Base-by-base conservation (phyloP, 2,329 filamentous ascomycete genomes). In the Fusarium sp. region DNA sequence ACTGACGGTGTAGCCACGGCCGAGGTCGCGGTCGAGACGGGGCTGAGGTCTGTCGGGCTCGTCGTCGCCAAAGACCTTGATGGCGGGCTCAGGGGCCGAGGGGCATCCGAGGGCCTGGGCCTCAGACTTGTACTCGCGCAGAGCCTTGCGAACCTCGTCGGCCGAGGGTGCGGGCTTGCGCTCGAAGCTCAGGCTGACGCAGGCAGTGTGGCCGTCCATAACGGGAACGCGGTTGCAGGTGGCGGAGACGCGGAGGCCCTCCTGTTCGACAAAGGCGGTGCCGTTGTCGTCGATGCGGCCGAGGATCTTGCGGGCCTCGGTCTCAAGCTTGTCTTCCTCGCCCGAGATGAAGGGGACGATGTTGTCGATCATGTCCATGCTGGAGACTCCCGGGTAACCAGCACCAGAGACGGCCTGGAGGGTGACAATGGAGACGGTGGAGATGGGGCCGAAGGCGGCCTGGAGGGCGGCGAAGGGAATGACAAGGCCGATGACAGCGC, bases 281-380 rank as follows among this genome's bases (percentile, higher is more conserved):
- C 85, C 82, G 15, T 90, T 88, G 36, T 79, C 77, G 72, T 92
- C 92, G 70, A 97, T 80, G 31, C 77, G 76, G 48, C 95, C 94
- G 3, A 98, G 84, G 70, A 98, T 98, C 85, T 98, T 98, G 71
- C 91, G 90, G 3, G 95, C 93, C 78, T 98, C 95, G 4, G 90
- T 91, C 81, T 97, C 92, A 28, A 98, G 86, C 82, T 98, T 98
- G 77, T 97, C 93, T 77, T 98, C 95, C 79, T 98, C 95, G 56
- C 93, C 93, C 1, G 85, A 84, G 75, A 98, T 99, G 78, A 87
- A 97, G 8, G 95, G 95, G 40, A 99, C 92, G 2, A 98, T 90
- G 74, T 98, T 98, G 80, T 98, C 95, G 61, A 98, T 81, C 60
- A 98, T 90, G 77, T 98, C 95, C 93, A 98, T 97, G 78, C 87